Conservation (phyloP, 208 protist species). For the Trichomonas tenax region DNA sequence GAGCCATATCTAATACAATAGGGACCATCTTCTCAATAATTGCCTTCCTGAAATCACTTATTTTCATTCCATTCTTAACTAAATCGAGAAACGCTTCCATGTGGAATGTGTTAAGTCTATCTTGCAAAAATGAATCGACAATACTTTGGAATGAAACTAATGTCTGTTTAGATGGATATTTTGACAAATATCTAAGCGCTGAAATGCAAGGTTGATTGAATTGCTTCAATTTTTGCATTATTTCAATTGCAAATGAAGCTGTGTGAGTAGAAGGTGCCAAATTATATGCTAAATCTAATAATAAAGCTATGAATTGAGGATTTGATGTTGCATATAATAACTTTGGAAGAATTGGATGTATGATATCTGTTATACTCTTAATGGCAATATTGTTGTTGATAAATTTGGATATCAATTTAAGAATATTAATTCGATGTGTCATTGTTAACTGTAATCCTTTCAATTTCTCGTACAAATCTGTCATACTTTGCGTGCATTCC, state of each 20-base stretch:
- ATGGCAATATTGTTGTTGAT: background rate
- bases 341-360: background rate
- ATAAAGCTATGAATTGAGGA: background rate
- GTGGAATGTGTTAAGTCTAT: background rate
- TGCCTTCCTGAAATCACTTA: background rate
- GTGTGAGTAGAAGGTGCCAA: background rate
- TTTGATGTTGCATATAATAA: background rate
- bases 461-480: background rate
- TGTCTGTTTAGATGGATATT: background rate
- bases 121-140: background rate
- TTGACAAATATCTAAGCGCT: background rate
- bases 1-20: background rate
- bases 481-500: background rate
- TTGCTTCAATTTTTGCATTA: background rate
- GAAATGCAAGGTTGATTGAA: background rate
- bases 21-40: background rate
- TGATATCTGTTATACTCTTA: background rate
- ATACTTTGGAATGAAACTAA: background rate
- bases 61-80: background rate
- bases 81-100: background rate
- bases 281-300: background rate
- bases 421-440: background rate
- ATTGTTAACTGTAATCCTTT: background rate
- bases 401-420: background rate
- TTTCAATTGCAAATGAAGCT: background rate